Base-by-base conservation (phyloP, 257 asterid species). In the Lavandula angustifolia region DNA sequence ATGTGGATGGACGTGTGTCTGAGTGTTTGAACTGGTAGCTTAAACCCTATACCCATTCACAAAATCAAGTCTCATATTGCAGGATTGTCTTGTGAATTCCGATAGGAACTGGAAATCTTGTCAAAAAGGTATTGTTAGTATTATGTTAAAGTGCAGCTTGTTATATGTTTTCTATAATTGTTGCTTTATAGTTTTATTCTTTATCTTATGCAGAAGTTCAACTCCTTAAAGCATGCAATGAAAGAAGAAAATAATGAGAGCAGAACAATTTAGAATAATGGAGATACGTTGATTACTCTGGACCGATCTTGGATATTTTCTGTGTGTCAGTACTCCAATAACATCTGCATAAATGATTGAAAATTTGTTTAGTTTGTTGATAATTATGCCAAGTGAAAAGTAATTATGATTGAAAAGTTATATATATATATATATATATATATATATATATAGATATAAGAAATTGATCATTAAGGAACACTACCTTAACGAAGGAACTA, bases 21-120 rank as follows among this genome's bases (percentile, higher is more conserved):
- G 6, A 35, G 47, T 53, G 22, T 37, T 13, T 12, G 17, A 62
- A 61, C 38, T 51, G 14, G 55, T 50, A 2, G 47, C 46, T 51
- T 51, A 73, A 74, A 72, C 74, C 78, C 71, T 62, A 72, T 62
- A 60, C 68, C 61, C 53, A 18, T 16, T 70, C 60, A 8, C 52
- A 17, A 17, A 31, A 16, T 34, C 32, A 33, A 37, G 17, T 50
- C 65, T 10, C 22, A 44, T 51, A 27, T 52, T 58, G 62, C 91
- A 86, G 88, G 95, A 87, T 64, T 89, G 96, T 69, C 79, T 87
- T 33, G 69, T 86, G 33, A 81, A 75, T 62, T 55, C 79, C 60
- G 60, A 83, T 54, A 69, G 95, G 70, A 83, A 81, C 56, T 87
- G 96, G 95, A 89, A 79, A 53, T 67, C 95, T 41, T 89, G 96